Evolutionary conservation across 192 early-diverging fungal genomes (phyloP).

Genomic region (Podila epicladia): DNA sequence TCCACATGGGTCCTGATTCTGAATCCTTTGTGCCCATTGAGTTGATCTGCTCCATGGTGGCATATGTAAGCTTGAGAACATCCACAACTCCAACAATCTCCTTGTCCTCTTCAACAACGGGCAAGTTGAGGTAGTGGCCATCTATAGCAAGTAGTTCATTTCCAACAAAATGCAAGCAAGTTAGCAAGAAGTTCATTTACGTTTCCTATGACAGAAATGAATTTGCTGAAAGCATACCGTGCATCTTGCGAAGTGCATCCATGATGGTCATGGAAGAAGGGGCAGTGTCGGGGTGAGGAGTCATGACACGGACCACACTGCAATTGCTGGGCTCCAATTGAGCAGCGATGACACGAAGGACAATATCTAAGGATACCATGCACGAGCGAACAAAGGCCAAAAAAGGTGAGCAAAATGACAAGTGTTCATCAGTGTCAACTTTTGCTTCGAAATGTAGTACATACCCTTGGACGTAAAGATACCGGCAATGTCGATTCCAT

Average conservation of each 20-base stretch:
- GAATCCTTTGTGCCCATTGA: slow-evolving; percentile 65
- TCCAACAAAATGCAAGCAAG: no score
- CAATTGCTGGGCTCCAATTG: slow-evolving; percentile 89
- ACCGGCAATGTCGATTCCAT: slow-evolving; percentile 74
- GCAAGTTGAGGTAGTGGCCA: slow-evolving; percentile 86
- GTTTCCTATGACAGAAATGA: not conserved
- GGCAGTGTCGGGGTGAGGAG: slow-evolving; percentile 87
- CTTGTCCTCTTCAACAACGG: slow-evolving; percentile 77
- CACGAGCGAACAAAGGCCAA: not conserved
- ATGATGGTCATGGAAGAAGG: slow-evolving; percentile 76
- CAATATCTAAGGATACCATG: slow-evolving; percentile 68
- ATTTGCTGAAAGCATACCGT: slow-evolving; percentile 57
- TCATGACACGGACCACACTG: slow-evolving; percentile 97
- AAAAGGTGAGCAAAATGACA: no score
- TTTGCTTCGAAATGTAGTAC: not conserved
- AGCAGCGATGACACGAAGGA: slow-evolving; percentile 89
- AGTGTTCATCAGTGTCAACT: not conserved
- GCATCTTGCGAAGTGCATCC: slow-evolving; percentile 87
- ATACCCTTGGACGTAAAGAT: slow-evolving; percentile 88
- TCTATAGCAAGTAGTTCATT: slow-evolving; percentile 51
- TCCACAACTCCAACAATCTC: slow-evolving; percentile 83
- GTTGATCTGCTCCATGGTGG: slow-evolving; percentile 84
- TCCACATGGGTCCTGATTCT: slow-evolving; percentile 76
- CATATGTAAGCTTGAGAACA: slow-evolving; percentile 85
- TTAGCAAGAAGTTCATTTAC: not conserved